Percentiles rank a stretch among this genome's conserved stretches.
Conservation (phyloP, 2,329 filamentous ascomycete genomes). For the Aureobasidium sp. region DNA sequence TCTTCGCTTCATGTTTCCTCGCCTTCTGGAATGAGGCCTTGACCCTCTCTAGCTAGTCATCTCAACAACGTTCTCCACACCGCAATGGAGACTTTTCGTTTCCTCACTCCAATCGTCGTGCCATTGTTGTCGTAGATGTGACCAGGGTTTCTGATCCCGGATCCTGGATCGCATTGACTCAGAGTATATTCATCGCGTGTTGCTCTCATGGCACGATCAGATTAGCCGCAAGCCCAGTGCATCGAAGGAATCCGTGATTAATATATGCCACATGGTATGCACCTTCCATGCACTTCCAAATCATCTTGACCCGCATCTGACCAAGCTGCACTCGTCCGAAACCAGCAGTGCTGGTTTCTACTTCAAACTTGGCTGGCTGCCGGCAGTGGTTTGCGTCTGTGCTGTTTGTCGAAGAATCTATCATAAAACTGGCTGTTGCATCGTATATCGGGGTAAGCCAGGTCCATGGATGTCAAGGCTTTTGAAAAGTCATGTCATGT, state of each 20-base stretch:
- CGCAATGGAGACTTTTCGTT: not conserved
- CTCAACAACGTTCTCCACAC: not conserved
- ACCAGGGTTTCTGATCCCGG: not conserved
- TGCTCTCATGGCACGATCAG: not conserved
- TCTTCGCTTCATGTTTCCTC: conserved; percentile 1
- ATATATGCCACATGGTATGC: not conserved
- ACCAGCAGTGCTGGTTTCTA: not conserved
- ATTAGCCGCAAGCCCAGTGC: not conserved
- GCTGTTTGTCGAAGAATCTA: not conserved
- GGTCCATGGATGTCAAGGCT: not conserved
- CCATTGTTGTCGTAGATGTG: not conserved
- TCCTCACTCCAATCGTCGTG: not conserved
- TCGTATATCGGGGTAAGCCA: not conserved
- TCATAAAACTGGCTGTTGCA: not conserved
- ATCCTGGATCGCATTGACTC: not conserved
- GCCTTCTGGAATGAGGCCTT: not conserved
- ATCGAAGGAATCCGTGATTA: not conserved
- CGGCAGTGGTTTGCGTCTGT: not conserved
- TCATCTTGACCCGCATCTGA: not conserved
- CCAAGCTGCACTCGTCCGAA: not conserved
- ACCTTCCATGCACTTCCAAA: conserved; percentile 1
- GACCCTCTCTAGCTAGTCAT: not conserved
- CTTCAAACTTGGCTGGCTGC: not conserved
- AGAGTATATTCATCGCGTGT: not conserved
- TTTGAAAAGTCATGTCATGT: not conserved